phyloP scores from a whole-genome alignment of 768 basidiomycete species.

The Boletus bicolor region DNA sequence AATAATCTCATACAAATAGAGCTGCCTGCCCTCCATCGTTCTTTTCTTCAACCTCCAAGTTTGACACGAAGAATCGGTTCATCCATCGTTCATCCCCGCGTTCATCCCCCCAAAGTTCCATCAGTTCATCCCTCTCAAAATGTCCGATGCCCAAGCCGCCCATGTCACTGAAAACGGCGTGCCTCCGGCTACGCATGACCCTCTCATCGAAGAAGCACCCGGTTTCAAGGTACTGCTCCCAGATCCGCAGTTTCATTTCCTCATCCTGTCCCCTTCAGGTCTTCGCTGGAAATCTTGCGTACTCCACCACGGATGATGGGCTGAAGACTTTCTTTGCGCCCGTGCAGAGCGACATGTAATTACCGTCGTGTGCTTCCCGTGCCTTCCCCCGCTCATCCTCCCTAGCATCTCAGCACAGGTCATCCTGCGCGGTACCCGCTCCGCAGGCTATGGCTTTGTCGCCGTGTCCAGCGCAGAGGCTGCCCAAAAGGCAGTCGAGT shows the following conservation, averaged over 20 bases:
- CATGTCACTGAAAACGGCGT: conserved; percentile 79
- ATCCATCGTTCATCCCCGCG: conserved; percentile 57
- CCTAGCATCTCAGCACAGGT: conserved; percentile 77
- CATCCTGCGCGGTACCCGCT: conserved; percentile 80
- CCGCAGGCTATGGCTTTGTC: conserved; percentile 93
- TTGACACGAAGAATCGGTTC: conserved; percentile 84
- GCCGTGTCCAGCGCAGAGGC: conserved; percentile 77
- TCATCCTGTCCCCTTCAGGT: conserved; percentile 47
- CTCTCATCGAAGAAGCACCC: conserved; percentile 62
- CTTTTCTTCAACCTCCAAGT: conserved; percentile 77
- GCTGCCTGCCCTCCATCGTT: conserved; percentile 25
- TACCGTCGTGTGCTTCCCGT: conserved; percentile 21
- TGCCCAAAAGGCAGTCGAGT: conserved; percentile 81
- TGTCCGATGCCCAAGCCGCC: conserved; percentile 92
- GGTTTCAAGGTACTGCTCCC: conserved; percentile 65
- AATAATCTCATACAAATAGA: conserved; percentile 37
- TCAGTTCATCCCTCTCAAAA: conserved; percentile 58
- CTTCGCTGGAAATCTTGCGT: conserved; percentile 95
- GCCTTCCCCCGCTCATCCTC: conserved; percentile 10
- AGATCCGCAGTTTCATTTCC: conserved; percentile 19
- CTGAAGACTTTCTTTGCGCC: conserved; percentile 92
- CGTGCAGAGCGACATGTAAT: conserved; percentile 84
- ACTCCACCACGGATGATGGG: conserved; percentile 90
- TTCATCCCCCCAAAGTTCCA: conserved; percentile 48
- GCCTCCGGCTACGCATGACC: conserved; percentile 73